Evolutionary conservation across 129 eudicot species (phyloP).

Genomic region (Gnaphalium uliginosum): DNA sequence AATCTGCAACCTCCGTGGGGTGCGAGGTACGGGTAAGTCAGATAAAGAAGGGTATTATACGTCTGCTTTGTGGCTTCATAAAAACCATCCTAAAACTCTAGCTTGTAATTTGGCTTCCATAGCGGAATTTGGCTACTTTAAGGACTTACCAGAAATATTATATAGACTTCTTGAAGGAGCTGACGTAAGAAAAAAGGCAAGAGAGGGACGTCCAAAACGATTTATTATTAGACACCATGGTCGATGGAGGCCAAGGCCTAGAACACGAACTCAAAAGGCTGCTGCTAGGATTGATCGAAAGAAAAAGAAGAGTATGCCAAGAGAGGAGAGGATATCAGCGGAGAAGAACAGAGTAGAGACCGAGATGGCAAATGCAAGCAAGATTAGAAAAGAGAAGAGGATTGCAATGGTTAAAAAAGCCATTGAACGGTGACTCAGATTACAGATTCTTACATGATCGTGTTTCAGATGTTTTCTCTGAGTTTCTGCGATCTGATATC

Average conservation of each 20-base stretch:
- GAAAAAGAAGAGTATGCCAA: neutral
- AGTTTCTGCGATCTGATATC: neutral
- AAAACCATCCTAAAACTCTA: neutral
- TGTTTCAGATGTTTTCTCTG: conserved; percentile 6
- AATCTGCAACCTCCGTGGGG: neutral
- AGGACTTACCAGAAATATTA: neutral
- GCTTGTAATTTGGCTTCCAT: neutral
- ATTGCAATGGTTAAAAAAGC: conserved; percentile 5
- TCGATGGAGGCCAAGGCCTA: no score
- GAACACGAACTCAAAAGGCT: no score
- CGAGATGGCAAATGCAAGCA: neutral
- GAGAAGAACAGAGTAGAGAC: conserved; percentile 6
- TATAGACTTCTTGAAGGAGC: conserved; percentile 15
- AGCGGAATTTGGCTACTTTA: neutral
- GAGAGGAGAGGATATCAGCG: neutral
- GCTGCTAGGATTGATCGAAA: neutral
- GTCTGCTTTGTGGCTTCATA: conserved; percentile 2
- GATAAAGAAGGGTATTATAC: conserved; percentile 1
- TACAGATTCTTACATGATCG: conserved; percentile 13
- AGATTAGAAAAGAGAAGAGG: neutral
- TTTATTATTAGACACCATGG: neutral
- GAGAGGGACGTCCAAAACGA: conserved; percentile 2
- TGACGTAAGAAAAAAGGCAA: neutral
- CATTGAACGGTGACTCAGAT: conserved; percentile 8
- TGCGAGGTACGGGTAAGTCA: neutral